These are phyloP conservation scores for Mycosphaerella sp. DNA, from an alignment of 2,329 filamentous ascomycete genomes.

Conservation along the genomic window DNA sequence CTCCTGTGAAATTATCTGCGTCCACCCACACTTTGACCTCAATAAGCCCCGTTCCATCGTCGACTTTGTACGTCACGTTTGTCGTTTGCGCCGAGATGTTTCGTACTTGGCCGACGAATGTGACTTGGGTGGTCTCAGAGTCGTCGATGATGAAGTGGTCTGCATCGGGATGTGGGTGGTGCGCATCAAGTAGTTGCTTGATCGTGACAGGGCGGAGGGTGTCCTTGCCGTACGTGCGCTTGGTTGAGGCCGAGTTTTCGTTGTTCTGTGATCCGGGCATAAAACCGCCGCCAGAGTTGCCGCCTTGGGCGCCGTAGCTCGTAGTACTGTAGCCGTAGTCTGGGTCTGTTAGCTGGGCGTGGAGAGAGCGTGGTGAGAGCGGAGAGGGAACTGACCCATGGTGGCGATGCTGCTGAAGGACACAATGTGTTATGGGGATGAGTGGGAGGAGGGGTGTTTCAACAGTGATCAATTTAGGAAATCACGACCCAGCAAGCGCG, in stretches of 20 bases:
- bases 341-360: conserved; percentile 8
- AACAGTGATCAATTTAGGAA: no score
- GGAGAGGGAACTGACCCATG: no score
- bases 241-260: conserved; percentile 39
- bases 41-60: conserved; percentile 79
- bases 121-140: conserved; percentile 62
- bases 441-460: no score
- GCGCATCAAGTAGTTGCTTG: conserved; percentile 83
- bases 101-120: conserved; percentile 85
- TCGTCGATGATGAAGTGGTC: conserved; percentile 76
- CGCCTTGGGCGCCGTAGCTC: conserved; percentile 51
- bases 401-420: no score
- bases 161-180: conserved; percentile 65
- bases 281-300: conserved; percentile 54
- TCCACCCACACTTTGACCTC: conserved; percentile 89
- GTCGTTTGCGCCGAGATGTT: conserved; percentile 79
- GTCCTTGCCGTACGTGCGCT: conserved; percentile 63
- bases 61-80: conserved; percentile 85
- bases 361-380: neutral
- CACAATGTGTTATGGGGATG: no score
- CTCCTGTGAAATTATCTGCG: conserved; percentile 44
- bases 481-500: no score
- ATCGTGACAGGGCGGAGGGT: conserved; percentile 90
- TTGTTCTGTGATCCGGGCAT: conserved; percentile 45
- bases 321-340: conserved; percentile 49